These are phyloP conservation scores for Ustilaginoidea virens DNA, from an alignment of 2,329 filamentous ascomycete species.

Conservation along the genomic window DNA sequence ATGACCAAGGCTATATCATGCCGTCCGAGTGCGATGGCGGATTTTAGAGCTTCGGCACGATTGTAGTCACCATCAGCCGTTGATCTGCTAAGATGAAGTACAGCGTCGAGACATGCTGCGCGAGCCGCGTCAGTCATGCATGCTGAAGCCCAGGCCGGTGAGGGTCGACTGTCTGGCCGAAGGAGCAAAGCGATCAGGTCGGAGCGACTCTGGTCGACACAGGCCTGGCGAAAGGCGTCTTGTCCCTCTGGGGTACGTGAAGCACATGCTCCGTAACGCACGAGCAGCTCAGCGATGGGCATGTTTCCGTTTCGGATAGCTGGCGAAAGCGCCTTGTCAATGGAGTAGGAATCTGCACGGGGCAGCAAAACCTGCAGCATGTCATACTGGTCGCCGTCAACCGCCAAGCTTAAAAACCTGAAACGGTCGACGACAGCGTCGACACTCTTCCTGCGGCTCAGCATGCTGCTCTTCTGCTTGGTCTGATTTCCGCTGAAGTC, in stretches of 20 bases:
- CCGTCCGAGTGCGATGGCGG: conserved; percentile 30
- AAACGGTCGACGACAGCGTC: conserved; percentile 33
- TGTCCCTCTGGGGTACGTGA: conserved; percentile 32
- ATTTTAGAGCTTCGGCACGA: conserved; percentile 33
- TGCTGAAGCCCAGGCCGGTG: conserved; percentile 27
- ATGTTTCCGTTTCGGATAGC: conserved; percentile 30
- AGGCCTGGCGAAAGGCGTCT: conserved; percentile 37
- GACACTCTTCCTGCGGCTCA: conserved; percentile 32
- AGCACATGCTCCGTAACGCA: conserved; percentile 34
- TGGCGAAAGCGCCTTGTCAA: conserved; percentile 32
- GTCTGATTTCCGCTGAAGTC: conserved; percentile 32
- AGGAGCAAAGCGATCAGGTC: conserved; percentile 32
- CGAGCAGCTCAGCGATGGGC: conserved; percentile 28
- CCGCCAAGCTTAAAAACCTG: conserved; percentile 33
- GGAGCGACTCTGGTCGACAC: conserved; percentile 27
- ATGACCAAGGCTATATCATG: conserved; percentile 40
- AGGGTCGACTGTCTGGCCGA: conserved; percentile 31
- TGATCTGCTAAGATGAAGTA: conserved; percentile 33
- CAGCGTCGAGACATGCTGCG: conserved; percentile 33
- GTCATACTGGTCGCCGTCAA: conserved; percentile 32
- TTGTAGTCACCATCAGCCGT: conserved; percentile 37
- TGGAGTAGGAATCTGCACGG: conserved; percentile 32
- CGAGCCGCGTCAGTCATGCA: conserved; percentile 35
- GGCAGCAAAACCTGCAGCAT: conserved; percentile 38
- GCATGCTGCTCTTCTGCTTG: conserved; percentile 28